A percentile compares a stretch with the other conserved stretches of the same genome.
Conservation (phyloP, 192 early-diverging fungal genomes). For the Coemansia sp. region DNA sequence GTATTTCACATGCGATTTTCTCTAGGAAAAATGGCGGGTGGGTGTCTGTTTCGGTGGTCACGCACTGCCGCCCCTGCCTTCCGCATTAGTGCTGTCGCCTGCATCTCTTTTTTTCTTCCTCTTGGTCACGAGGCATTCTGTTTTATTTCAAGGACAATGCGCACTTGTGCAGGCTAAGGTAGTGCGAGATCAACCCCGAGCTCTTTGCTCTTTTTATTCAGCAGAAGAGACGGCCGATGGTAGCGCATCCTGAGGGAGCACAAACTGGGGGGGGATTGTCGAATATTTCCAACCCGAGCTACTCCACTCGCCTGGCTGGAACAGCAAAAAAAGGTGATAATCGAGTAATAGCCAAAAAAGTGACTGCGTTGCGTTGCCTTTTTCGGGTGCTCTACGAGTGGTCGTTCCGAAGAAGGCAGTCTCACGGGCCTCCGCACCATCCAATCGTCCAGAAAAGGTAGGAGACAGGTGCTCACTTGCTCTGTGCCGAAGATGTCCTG, state of each 20-base stretch:
- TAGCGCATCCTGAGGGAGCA: neutral
- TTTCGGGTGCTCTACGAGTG: too few relatives aligned
- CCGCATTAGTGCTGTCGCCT: constrained; percentile 1
- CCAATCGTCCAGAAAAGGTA: neutral
- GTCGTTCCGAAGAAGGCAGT: neutral
- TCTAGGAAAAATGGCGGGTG: too few relatives aligned
- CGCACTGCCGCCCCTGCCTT: neutral
- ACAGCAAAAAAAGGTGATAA: too few relatives aligned
- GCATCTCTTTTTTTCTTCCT: neutral
- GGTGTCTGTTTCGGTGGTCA: neutral
- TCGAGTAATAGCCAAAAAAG: too few relatives aligned
- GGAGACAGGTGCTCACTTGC: too few relatives aligned
- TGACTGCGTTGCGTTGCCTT: too few relatives aligned
- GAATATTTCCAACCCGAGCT: neutral
- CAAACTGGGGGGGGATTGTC: neutral
- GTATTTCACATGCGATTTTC: constrained; percentile 1
- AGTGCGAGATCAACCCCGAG: too few relatives aligned
- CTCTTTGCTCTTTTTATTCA: too few relatives aligned
- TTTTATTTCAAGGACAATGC: too few relatives aligned
- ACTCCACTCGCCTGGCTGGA: neutral
- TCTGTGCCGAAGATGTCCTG: constrained; percentile 8
- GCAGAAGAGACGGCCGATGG: too few relatives aligned
- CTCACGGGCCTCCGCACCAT: neutral
- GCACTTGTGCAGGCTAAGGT: too few relatives aligned
- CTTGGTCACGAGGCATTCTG: neutral